phyloP scores from a whole-genome alignment of 805 yeast genomes.

The Candida tibetensis region DNA sequence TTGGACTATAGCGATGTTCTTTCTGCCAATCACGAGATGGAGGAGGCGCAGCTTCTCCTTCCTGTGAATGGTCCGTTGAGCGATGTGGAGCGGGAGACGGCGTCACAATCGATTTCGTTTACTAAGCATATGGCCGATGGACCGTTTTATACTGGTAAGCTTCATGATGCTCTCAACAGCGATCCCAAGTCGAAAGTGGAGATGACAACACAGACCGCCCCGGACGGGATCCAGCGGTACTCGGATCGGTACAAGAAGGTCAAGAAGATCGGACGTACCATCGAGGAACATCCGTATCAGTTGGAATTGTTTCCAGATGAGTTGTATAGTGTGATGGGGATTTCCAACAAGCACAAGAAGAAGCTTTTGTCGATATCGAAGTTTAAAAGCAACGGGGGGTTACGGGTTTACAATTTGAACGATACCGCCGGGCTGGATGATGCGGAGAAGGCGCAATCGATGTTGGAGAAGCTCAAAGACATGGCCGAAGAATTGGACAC shows the following conservation, averaged over 20 bases:
- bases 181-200: slow-evolving; percentile 14
- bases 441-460: slow-evolving; percentile 31
- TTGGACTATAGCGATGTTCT: slow-evolving; percentile 61
- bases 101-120: slow-evolving; percentile 56
- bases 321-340: slow-evolving; percentile 68
- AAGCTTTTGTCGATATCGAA: slow-evolving; percentile 43
- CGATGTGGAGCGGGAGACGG: slow-evolving; percentile 47
- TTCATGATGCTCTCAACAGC: slow-evolving; percentile 25
- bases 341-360: slow-evolving; percentile 51
- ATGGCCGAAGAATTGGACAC: slow-evolving; percentile 47
- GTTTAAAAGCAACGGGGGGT: slow-evolving; percentile 38
- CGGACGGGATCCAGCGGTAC: slow-evolving; percentile 76
- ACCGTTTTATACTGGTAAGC: slow-evolving; percentile 62
- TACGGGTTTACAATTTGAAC: slow-evolving; percentile 24
- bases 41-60: slow-evolving; percentile 46
- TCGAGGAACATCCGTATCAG: slow-evolving; percentile 75
- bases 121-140: slow-evolving; percentile 57
- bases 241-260: slow-evolving; percentile 76
- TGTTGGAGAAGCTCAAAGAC: slow-evolving; percentile 41
- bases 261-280: slow-evolving; percentile 65
- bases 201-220: slow-evolving; percentile 19
- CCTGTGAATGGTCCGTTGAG: slow-evolving; percentile 66
- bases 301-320: slow-evolving; percentile 75
- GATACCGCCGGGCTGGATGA: slow-evolving; percentile 27
- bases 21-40: slow-evolving; percentile 31